Base-by-base conservation (phyloP, 768 basidiomycete species). In the Mycena metata region DNA sequence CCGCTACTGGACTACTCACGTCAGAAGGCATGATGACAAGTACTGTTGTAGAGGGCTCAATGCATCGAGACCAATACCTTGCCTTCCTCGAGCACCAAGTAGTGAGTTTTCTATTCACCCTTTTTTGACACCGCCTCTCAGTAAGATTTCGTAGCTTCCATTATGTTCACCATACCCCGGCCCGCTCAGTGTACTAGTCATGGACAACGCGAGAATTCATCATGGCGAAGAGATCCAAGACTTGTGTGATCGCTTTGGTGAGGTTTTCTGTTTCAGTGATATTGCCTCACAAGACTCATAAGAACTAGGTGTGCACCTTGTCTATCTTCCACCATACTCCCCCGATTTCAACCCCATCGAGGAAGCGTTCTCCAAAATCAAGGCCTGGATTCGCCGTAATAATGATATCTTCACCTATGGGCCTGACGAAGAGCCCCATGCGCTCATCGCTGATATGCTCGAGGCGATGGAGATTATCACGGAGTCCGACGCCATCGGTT, bases 11-110 rank as follows among this genome's bases (percentile, higher is more conserved):
- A 3, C 42, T 58, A 2, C 57, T 45, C 5, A 58, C 57, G 6
- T n/a, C 21, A 6, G 5, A 24, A 2, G 39, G 57, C 5, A 58
- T 58, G 21, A 5, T 30, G n/a, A 42, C 42, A 1, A 43, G 43
- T 15, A 58, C 21, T 3, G 57, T 58, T 16, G 57, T 58, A 9
- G 57, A 58, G 23, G 57, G 57, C 12, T 58, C 57, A 9, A 58
- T 58, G 57, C 41, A 58, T 17, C 19, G 57, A 1, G 21, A 58
- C 8, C 41, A 58, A 17, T 62, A 17, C 19, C 36, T 62, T 19
- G 36, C 1, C 11, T 62, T 51, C n/a, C 42, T 54, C 24, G 61
- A 41, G 19, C n/a, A 21, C 21, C 47, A 49, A 49, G 47, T 49
- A 6, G 47, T 49, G 21, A 11, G 47, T 49, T 23, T 49, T 49